Evolutionary conservation across 768 basidiomycete genomes (phyloP).

Genomic region (Punctularia strigosozonata): DNA sequence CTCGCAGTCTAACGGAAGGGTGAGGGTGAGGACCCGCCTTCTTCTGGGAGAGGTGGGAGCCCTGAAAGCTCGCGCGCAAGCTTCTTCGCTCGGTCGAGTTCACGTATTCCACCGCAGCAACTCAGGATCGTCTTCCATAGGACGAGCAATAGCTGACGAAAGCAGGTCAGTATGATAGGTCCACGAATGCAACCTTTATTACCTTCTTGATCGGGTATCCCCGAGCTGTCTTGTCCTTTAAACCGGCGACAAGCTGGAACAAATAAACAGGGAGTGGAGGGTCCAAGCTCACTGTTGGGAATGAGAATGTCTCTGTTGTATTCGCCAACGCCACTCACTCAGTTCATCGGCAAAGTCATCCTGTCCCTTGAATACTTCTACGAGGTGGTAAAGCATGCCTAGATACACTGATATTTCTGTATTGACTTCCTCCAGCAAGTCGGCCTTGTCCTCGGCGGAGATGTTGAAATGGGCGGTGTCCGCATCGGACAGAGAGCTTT

Average conservation of each 20-base stretch:
- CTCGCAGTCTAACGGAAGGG: slow-evolving; percentile 4
- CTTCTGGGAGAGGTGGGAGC: slow-evolving; percentile 42
- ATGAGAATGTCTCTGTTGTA: neutral
- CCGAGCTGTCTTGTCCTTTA: slow-evolving; percentile 88
- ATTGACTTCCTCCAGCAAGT: slow-evolving; percentile 81
- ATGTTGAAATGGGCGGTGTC: slow-evolving; percentile 66
- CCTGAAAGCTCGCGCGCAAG: slow-evolving; percentile 79
- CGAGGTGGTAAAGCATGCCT: slow-evolving; percentile 89
- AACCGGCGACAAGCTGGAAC: slow-evolving; percentile 78
- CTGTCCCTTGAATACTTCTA: slow-evolving; percentile 88
- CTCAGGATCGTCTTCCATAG: slow-evolving; percentile 91
- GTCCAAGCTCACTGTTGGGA: slow-evolving; percentile 74
- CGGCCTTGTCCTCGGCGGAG: slow-evolving; percentile 55
- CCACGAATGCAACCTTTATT: slow-evolving; percentile 2
- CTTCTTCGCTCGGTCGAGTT: slow-evolving; percentile 72
- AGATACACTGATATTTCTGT: slow-evolving; percentile 91
- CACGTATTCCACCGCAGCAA: slow-evolving; percentile 88
- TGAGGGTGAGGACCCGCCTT: slow-evolving; percentile 16
- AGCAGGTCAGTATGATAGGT: neutral
- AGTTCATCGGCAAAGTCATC: slow-evolving; percentile 95
- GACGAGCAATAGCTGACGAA: slow-evolving; percentile 74
- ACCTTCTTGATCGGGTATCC: slow-evolving; percentile 98
- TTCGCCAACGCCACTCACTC: slow-evolving; percentile 44
- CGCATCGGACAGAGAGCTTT: slow-evolving; percentile 63
- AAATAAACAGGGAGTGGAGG: slow-evolving; percentile 90